These are phyloP conservation scores for Gossypium sturtianum DNA, from an alignment of 345 rosid genomes.

Conservation along the genomic window DNA sequence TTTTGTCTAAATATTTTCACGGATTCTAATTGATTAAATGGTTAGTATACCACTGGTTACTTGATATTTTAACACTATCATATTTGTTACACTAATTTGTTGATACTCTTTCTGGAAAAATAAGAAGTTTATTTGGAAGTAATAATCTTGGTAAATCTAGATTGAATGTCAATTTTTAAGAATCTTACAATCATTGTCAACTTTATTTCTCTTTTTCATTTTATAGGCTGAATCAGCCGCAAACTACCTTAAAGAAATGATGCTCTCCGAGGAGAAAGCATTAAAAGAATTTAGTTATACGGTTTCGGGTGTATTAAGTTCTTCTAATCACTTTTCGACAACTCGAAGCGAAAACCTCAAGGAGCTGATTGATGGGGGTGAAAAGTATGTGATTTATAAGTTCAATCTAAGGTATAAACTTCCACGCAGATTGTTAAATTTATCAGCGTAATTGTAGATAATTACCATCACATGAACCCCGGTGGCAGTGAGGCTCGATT, in stretches of 20 bases:
- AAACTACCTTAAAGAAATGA: constrained; percentile 45
- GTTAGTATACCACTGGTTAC: background rate
- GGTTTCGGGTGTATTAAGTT: constrained; percentile 64
- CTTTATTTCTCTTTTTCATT: constrained; percentile 10
- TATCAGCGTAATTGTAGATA: background rate
- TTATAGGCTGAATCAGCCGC: constrained; percentile 33
- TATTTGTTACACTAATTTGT: background rate
- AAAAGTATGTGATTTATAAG: constrained; percentile 58
- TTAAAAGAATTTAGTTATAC: constrained; percentile 38
- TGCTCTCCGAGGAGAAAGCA: constrained; percentile 43
- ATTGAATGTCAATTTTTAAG: background rate
- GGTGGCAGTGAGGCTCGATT: background rate
- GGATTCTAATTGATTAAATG: background rate
- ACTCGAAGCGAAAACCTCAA: constrained; percentile 59
- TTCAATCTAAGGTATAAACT: constrained; percentile 58
- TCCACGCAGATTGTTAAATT: constrained; percentile 1
- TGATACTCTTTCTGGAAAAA: background rate
- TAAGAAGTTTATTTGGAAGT: background rate
- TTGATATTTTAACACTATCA: background rate
- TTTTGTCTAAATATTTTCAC: background rate
- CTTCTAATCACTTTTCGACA: constrained; percentile 46
- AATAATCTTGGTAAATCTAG: background rate
- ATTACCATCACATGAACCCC: background rate
- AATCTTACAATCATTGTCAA: constrained; percentile 2
- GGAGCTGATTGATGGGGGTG: constrained; percentile 45